Conservation (phyloP, 441 rosid genomes). For the Populus hybrid region DNA sequence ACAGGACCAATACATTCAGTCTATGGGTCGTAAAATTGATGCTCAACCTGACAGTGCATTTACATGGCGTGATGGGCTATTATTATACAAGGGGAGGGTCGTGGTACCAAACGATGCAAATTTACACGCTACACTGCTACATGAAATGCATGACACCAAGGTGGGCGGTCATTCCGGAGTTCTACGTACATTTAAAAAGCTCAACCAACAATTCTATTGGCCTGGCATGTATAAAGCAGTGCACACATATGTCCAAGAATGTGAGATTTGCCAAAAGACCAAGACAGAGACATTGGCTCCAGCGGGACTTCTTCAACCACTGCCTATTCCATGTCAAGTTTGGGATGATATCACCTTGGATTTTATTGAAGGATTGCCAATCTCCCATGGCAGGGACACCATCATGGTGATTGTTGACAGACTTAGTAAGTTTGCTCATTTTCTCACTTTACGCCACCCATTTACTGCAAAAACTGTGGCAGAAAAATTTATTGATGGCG, state of each 20-base stretch:
- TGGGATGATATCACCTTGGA: neutral
- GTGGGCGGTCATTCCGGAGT: neutral
- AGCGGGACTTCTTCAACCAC: neutral
- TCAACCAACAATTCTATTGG: neutral
- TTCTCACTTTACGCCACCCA: neutral
- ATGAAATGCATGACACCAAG: too few relatives aligned
- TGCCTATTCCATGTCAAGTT: neutral
- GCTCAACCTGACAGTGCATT: too few relatives aligned
- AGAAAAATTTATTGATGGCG: too few relatives aligned
- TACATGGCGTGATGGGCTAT: too few relatives aligned
- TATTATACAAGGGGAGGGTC: too few relatives aligned
- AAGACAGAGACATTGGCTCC: neutral
- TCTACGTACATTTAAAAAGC: neutral
- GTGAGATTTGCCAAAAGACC: too few relatives aligned
- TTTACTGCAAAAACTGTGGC: too few relatives aligned
- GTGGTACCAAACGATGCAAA: too few relatives aligned
- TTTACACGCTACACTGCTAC: too few relatives aligned
- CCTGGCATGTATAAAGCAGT: neutral
- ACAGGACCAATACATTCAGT: too few relatives aligned
- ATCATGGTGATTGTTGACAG: neutral
- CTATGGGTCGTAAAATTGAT: accelerated
- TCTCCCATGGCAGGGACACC: neutral
- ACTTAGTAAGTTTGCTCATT: neutral
- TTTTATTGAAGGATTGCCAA: neutral
- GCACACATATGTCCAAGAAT: accelerated